Evolutionary conservation across 2,329 filamentous ascomycete genomes (phyloP).

Genomic region (Drechslera avenae): DNA sequence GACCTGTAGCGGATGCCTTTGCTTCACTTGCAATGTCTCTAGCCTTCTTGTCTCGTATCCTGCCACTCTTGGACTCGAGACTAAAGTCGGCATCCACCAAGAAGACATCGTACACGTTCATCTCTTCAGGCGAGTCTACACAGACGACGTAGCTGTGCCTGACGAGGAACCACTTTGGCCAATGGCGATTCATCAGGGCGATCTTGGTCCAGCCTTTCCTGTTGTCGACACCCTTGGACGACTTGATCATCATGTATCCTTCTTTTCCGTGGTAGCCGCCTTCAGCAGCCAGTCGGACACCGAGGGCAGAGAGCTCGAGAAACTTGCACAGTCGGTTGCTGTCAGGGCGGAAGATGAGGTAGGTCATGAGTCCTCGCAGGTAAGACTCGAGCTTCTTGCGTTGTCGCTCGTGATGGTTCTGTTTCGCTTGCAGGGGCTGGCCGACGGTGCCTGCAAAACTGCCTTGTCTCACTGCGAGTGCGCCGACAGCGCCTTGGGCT

Average conservation of each 20-base stretch:
- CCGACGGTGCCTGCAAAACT: slow-evolving; percentile 51
- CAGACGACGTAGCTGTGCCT: slow-evolving; percentile 96
- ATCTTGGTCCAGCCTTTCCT: slow-evolving; percentile 78
- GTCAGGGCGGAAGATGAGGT: slow-evolving; percentile 94
- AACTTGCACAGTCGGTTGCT: slow-evolving; percentile 97
- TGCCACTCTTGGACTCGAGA: slow-evolving; percentile 71
- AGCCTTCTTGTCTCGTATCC: slow-evolving; percentile 58
- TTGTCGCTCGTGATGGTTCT: slow-evolving; percentile 76
- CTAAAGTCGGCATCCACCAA: slow-evolving; percentile 89
- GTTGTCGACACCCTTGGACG: slow-evolving; percentile 85
- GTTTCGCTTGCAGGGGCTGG: slow-evolving; percentile 49
- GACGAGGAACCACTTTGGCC: slow-evolving; percentile 97
- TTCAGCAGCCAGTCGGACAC: slow-evolving; percentile 90
- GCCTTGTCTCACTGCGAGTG: slow-evolving; percentile 38
- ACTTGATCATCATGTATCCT: slow-evolving; percentile 89
- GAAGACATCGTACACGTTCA: slow-evolving; percentile 99
- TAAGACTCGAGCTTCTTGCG: slow-evolving; percentile 87
- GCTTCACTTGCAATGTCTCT: slow-evolving; percentile 69
- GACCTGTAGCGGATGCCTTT: slow-evolving; percentile 68
- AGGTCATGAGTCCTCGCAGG: slow-evolving; percentile 89
- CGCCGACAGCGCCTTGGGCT: slow-evolving; percentile 25
- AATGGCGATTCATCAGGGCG: slow-evolving; percentile 80
- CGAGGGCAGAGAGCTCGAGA: slow-evolving; percentile 89
- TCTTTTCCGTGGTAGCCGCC: slow-evolving; percentile 98
- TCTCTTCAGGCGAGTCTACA: slow-evolving; percentile 97